Conservation (phyloP, 805 yeast species). For the Saturnispora bothae region DNA sequence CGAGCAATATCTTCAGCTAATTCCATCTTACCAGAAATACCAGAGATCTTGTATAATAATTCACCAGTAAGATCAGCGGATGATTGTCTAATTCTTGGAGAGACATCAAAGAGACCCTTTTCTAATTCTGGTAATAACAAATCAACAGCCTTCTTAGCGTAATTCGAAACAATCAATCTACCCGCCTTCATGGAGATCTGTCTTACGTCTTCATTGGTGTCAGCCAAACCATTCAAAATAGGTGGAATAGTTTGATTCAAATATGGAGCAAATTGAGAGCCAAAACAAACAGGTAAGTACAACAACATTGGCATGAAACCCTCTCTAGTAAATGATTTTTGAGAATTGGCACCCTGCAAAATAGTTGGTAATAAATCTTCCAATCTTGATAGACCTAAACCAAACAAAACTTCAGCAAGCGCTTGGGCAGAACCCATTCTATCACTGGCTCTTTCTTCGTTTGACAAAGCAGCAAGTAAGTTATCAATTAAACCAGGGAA, state of each 20-base stretch:
- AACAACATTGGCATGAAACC: slow-evolving; percentile 86
- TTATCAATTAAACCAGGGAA: slow-evolving; percentile 89
- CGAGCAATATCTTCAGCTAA: slow-evolving; percentile 43
- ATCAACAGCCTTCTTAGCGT: slow-evolving; percentile 88
- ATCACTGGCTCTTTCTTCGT: slow-evolving; percentile 75
- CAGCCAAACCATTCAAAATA: slow-evolving; percentile 84
- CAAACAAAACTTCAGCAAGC: slow-evolving; percentile 84
- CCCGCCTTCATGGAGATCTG: slow-evolving; percentile 90
- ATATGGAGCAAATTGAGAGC: slow-evolving; percentile 84
- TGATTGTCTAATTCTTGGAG: slow-evolving; percentile 79
- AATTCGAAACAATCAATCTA: slow-evolving; percentile 79
- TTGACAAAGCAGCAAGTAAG: slow-evolving; percentile 63
- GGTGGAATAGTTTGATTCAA: slow-evolving; percentile 83
- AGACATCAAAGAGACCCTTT: slow-evolving; percentile 71
- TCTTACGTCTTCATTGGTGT: slow-evolving; percentile 72
- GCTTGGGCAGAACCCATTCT: slow-evolving; percentile 97
- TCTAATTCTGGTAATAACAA: slow-evolving; percentile 89
- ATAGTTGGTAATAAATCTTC: slow-evolving; percentile 83
- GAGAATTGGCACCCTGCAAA: slow-evolving; percentile 55
- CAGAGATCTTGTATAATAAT: slow-evolving; percentile 85
- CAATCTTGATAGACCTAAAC: slow-evolving; percentile 76
- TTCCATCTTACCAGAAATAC: slow-evolving; percentile 71
- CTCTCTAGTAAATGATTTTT: slow-evolving; percentile 69
- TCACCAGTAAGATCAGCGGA: slow-evolving; percentile 96
- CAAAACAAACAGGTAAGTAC: slow-evolving; percentile 90